phyloP scores from a whole-genome alignment of 208 protist genomes.

The Acanthamoeba triangularis region DNA sequence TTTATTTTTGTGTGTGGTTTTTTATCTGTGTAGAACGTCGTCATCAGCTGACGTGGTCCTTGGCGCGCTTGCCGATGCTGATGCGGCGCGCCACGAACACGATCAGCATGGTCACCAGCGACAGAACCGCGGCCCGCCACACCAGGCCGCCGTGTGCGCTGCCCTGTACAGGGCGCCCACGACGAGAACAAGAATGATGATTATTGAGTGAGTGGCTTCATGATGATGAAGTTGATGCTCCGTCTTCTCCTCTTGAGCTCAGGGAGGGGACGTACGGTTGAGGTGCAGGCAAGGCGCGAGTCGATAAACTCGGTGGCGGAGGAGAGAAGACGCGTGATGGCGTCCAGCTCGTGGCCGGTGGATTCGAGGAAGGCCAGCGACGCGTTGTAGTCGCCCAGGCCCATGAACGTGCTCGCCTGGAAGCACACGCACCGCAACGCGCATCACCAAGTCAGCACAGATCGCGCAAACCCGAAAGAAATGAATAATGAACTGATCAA shows the following conservation, averaged over 20 bases:
- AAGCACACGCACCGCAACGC: not conserved
- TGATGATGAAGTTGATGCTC: too few relatives aligned
- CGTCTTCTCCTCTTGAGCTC: too few relatives aligned
- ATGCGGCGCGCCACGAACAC: too few relatives aligned
- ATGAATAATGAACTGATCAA: too few relatives aligned
- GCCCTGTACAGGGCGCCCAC: not conserved
- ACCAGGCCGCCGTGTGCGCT: not conserved
- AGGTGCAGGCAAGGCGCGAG: not conserved
- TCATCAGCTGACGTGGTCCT: too few relatives aligned
- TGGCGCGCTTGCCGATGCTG: too few relatives aligned
- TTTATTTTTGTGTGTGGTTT: too few relatives aligned
- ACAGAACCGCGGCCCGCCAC: too few relatives aligned
- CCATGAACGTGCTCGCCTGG: conserved; percentile 8
- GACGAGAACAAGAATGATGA: not conserved
- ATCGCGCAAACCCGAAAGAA: too few relatives aligned
- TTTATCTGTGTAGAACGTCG: too few relatives aligned
- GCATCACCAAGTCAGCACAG: not conserved
- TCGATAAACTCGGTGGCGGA: not conserved
- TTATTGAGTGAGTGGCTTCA: not conserved
- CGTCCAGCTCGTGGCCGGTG: not conserved
- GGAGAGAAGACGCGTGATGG: not conserved
- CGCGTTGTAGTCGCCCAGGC: conserved; percentile 6
- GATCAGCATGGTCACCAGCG: too few relatives aligned
- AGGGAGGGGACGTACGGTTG: not conserved
- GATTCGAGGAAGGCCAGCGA: conserved; percentile 28